phyloP scores from a whole-genome alignment of 495 filamentous ascomycete species.

The Lindgomyces ingoldianus region DNA sequence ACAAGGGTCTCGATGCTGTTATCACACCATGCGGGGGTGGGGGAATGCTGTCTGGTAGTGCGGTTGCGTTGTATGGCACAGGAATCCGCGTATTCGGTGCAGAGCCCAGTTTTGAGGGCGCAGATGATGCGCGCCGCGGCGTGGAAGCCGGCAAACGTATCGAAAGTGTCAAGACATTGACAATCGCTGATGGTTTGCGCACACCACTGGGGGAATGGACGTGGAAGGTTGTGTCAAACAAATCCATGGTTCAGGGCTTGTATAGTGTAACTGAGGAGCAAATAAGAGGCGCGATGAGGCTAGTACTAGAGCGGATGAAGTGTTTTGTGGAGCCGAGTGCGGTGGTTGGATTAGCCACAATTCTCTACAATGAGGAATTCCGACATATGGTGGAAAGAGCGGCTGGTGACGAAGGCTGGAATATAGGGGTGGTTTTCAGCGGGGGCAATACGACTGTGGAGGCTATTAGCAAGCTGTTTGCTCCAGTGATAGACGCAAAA shows the following conservation, averaged over 20 bases:
- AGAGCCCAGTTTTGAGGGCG: slow-evolving; percentile 81
- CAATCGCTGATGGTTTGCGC: slow-evolving; percentile 86
- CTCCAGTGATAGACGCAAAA: slow-evolving; percentile 25
- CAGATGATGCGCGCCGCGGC: slow-evolving; percentile 76
- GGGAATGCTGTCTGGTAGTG: slow-evolving; percentile 81
- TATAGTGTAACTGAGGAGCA: slow-evolving; percentile 79
- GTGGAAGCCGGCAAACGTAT: slow-evolving; percentile 64
- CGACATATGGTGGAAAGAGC: slow-evolving; percentile 67
- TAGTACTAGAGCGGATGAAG: slow-evolving; percentile 90
- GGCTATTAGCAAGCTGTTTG: slow-evolving; percentile 68
- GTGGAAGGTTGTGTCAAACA: slow-evolving; percentile 79
- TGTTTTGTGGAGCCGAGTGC: slow-evolving; percentile 88
- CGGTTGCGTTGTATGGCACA: slow-evolving; percentile 70
- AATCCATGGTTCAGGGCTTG: slow-evolving; percentile 67
- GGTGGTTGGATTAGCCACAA: slow-evolving; percentile 79
- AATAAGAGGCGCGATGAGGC: slow-evolving; percentile 72
- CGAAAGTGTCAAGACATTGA: slow-evolving; percentile 67
- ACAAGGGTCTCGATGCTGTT: slow-evolving; percentile 65
- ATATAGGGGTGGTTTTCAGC: slow-evolving; percentile 82
- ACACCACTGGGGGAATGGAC: slow-evolving; percentile 78
- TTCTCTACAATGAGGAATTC: slow-evolving; percentile 84
- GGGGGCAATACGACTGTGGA: slow-evolving; percentile 91
- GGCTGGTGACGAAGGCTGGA: slow-evolving; percentile 74
- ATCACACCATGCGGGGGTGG: slow-evolving; percentile 88
- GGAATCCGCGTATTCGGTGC: slow-evolving; percentile 79